phyloP scores from a whole-genome alignment of 306 rosid species.

The Alnus glutinosa region DNA sequence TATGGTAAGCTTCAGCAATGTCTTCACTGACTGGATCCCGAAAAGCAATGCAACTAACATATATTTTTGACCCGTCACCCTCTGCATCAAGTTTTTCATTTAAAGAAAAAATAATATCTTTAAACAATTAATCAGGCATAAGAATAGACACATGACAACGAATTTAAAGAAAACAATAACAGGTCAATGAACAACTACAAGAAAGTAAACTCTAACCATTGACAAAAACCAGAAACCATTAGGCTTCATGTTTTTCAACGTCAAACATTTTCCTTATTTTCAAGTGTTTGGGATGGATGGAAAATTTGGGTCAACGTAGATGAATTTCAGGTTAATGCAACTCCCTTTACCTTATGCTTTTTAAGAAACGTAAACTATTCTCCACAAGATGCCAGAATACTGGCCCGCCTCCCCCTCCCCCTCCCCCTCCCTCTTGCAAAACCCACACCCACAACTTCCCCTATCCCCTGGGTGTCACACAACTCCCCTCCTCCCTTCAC shows the following conservation, averaged over 20 bases:
- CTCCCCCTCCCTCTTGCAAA: too few species aligned
- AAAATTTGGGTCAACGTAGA: too few species aligned
- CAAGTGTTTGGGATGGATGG: too few species aligned
- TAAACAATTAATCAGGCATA: not conserved
- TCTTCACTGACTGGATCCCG: constrained; percentile 95
- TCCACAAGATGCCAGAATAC: too few species aligned
- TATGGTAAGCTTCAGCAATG: constrained; percentile 82
- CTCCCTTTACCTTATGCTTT: too few species aligned
- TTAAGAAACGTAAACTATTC: too few species aligned
- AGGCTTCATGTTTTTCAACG: too few species aligned
- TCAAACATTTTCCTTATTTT: not conserved
- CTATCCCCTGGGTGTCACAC: too few species aligned
- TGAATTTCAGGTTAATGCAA: too few species aligned
- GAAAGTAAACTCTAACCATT: not conserved
- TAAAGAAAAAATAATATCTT: not conserved
- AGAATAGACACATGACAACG: not conserved
- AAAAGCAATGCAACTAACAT: constrained; percentile 93
- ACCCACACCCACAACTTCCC: too few species aligned
- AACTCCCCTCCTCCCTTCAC: too few species aligned
- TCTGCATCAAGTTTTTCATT: constrained; percentile 51
- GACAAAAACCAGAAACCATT: not conserved
- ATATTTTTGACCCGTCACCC: constrained; percentile 98
- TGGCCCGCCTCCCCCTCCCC: too few species aligned
- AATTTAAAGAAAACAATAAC: not conserved
- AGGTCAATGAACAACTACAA: not conserved